A percentile compares a stretch with the other conserved stretches of the same genome.
Conservation (phyloP, 208 protist species). For the Wallacemonas sp. region DNA sequence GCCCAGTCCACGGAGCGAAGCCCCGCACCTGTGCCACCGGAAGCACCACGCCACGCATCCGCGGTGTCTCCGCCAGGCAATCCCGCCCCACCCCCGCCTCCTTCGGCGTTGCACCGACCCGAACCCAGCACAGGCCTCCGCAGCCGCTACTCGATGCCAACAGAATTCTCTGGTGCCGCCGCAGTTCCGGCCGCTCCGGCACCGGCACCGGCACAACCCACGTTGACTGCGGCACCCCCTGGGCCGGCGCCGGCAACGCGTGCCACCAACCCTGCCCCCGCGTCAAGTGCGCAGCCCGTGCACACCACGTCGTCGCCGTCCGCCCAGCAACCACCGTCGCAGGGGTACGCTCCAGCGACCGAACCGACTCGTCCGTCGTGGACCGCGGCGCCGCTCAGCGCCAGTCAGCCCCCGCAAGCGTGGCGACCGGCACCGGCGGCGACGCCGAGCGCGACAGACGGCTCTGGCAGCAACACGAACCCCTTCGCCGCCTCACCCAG, state of each 20-base stretch:
- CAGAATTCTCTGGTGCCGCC: background rate
- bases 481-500: background rate
- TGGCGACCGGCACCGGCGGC: background rate
- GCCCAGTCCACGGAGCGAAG: background rate
- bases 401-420: background rate
- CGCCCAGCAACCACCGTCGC: background rate
- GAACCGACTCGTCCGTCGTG: background rate
- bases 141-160: conserved; percentile 4
- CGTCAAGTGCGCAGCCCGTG: background rate
- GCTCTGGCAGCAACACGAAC: background rate
- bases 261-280: conserved; percentile 4
- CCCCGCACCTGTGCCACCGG: background rate
- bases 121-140: background rate
- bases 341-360: background rate
- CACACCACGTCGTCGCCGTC: background rate
- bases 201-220: background rate
- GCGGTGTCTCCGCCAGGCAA: background rate
- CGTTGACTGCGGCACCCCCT: background rate
- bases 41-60: background rate
- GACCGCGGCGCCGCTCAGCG: background rate
- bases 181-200: background rate
- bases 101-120: background rate
- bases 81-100: conserved; percentile 7
- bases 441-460: background rate
- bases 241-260: conserved; percentile 9